phyloP scores from a whole-genome alignment of 352 stramenopile species.

The Globisporangium canariense region DNA sequence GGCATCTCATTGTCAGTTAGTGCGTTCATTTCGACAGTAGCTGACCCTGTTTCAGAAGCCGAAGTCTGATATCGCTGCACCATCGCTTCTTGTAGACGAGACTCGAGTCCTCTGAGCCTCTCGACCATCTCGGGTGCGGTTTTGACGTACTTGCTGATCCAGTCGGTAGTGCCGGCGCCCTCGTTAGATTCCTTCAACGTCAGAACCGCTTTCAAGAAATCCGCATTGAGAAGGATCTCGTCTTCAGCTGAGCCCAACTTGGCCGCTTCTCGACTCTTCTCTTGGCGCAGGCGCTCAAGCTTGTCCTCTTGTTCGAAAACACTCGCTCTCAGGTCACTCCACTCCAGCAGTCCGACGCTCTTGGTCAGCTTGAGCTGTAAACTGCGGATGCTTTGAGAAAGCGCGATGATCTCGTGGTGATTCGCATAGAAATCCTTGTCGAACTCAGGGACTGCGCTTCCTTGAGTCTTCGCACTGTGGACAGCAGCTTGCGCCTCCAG shows the following conservation, averaged over 20 bases:
- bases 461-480: not conserved
- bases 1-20: not conserved
- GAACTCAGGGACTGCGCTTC: conserved; percentile 1
- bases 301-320: conserved; percentile 46
- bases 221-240: conserved; percentile 53
- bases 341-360: conserved; percentile 58
- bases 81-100: conserved; percentile 33
- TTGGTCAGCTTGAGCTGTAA: conserved; percentile 51
- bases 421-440: conserved; percentile 43
- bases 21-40: not conserved
- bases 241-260: conserved; percentile 47
- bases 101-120: conserved; percentile 43
- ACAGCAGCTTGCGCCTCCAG: conserved; percentile 24
- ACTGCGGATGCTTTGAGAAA: conserved; percentile 43
- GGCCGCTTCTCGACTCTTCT: conserved; percentile 31
- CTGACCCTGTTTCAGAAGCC: not conserved
- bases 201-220: conserved; percentile 55
- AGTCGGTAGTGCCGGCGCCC: not conserved
- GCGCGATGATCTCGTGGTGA: conserved; percentile 40
- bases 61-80: not conserved
- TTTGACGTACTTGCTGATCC: conserved; percentile 50
- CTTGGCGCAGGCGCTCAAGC: conserved; percentile 27
- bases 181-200: conserved; percentile 19
- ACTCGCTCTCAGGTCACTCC: conserved; percentile 44
- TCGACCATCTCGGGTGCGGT: conserved; percentile 46